Base-by-base conservation (phyloP, 2,329 filamentous ascomycete genomes). In the Fusarium tricinctum region DNA sequence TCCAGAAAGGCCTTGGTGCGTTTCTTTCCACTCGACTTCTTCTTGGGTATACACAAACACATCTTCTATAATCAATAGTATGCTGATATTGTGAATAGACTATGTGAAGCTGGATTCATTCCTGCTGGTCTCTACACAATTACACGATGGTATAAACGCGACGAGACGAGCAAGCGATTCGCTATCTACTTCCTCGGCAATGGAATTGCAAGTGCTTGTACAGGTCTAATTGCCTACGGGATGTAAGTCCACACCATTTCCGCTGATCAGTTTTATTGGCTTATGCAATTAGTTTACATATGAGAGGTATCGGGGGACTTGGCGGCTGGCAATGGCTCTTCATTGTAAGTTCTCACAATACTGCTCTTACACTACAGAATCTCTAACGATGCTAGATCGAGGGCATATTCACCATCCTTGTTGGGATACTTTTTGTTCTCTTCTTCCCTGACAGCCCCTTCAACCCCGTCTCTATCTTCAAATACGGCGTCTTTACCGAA, bases 121-220 rank as follows among this genome's bases (percentile, higher is more conserved):
- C 71, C 71, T 4, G 83, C 81, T 2, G 81, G 81, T 8, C 73
- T 84, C 3, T 85, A 80, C 72, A 84, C 83, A 0, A 78, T 85
- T 2, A 83, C 82, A 0, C 76, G 79, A 3, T 84, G 81, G 82
- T 84, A 85, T 58, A 84, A 81, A 28, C 77, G 77, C 5, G 75
- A 77, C 9, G 82, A 85, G 61, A 83, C 80, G 0, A 81, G 80
- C 48, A 83, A 82, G 69, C 74, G 82, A 3, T 82, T 84, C 52
- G 78, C 81, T 13, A 76, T 75, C 56, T 84, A 80, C 67, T 84
- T 83, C 53, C 76, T 84, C 19, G 82, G 82, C 3, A 84, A 82
- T 47, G 78, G 81, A 62, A 68, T 79, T 15, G 81, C 81, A 0
- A 75, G 76, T 22, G 82, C 80, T 1, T 64, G 55, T 22, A 60